Conservation (phyloP, 148 eudicot genomes). For the Polygonum aviculare region DNA sequence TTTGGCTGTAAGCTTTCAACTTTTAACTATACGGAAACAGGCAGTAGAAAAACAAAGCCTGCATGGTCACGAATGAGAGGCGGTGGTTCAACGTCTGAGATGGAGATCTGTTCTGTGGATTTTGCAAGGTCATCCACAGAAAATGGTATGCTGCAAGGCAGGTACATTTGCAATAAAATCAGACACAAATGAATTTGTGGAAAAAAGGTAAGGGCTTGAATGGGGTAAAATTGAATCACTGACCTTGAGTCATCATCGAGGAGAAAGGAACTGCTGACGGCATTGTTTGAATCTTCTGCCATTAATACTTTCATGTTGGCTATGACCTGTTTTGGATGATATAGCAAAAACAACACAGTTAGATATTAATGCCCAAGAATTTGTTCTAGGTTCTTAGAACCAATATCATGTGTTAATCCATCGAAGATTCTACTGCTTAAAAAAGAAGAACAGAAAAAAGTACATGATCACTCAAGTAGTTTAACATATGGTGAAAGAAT, state of each 20-base stretch:
- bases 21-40: conserved; percentile 10
- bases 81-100: conserved; percentile 72
- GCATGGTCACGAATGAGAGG: conserved; percentile 75
- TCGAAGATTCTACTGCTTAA: neutral
- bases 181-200: neutral
- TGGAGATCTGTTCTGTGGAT: conserved; percentile 63
- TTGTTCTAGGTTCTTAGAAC: neutral
- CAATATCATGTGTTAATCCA: neutral
- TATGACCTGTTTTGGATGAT: conserved; percentile 43
- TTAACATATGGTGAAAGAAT: too few species aligned
- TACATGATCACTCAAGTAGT: neutral
- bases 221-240: neutral
- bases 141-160: conserved; percentile 71
- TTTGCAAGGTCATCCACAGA: conserved; percentile 75
- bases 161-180: neutral
- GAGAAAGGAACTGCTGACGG: conserved; percentile 74
- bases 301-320: conserved; percentile 72
- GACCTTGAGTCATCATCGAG: conserved; percentile 92
- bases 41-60: conserved; percentile 61
- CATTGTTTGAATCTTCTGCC: conserved; percentile 81
- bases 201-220: neutral
- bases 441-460: neutral
- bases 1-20: neutral
- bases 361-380: neutral
- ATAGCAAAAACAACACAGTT: neutral